Evolutionary conservation across 805 yeast species (phyloP), one percentile per base, ranked within the genome.

Genomic region (Wickerhamomyces subpelliculosus): DNA sequence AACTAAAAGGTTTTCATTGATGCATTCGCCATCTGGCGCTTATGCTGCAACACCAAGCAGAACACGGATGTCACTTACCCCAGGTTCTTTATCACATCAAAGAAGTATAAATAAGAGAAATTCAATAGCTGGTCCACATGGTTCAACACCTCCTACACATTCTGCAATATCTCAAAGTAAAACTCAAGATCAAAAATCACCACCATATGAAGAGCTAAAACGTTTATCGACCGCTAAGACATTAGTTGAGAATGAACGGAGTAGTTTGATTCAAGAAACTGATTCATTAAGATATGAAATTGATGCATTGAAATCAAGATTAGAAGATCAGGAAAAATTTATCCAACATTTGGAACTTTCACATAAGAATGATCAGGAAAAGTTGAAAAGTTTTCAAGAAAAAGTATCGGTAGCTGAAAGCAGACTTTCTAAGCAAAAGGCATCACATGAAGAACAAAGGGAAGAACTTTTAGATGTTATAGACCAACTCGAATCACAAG

Each of bases 401-500:
- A 44, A 42, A 21, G 38, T 41, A 10, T 22, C 35, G 1, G 5
- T 20, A 2, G 26, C 48, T 37, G 84, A 80, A 32, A 59, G 58
- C 18, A 69, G 67, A 43, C 52, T 76, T 37, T 47, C 51, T n/a
- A 68, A 64, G 37, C 76, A 69, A 40, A 72, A 70, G 49, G 50
- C 49, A 16, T 70, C 64, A 21, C 68, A 72, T 32, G 82, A 76
- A 36, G 49, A 55, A 13, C 82, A 80, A 32, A 62, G 82, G 22
- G 72, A 68, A 34, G 84, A 80, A 50, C 64, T 82, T 60, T 55
- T 80, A 33, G 75, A 72, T 35, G 77, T 75, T 14, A 66, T 80
- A 35, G 80, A 73, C 41, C 59, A 74, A 32, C 64, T 80, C 54
- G 73, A 75, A 32, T 54, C 60, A 24, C 75, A 77, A 30, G 76